Base-by-base conservation (phyloP, 345 rosid species). In the Salix koriyanagi region DNA sequence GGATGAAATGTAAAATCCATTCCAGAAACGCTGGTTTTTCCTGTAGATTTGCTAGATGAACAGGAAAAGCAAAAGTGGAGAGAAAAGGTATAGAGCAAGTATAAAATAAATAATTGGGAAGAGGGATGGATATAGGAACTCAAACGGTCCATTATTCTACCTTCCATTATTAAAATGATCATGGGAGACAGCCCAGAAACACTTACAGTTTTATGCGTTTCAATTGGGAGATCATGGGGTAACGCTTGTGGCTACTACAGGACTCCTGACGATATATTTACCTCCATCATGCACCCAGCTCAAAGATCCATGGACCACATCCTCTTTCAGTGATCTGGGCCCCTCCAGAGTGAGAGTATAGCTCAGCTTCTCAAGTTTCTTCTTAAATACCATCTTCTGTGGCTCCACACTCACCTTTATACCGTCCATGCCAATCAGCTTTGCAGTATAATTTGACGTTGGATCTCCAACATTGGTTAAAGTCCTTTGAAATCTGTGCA, bases 271-370 rank as follows among this genome's bases (percentile, higher is more conserved):
- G 32, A 70, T 39, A 67, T 87, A 83, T 52, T 85, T 81, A 2
- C 90, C 89, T 21, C 69, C 42, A 71, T 88, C 89, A 80, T 87
- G 87, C 65, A 81, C 81, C 97, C 94, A 92, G 62, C 81, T 84
- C 81, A 89, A 61, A 21, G 75, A 72, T 16, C 94, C 94, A 77
- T 86, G 76, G 48, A 85, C 50, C 70, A 82, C 86, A 2, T 41
- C 82, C 10, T 85, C 85, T 72, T 76, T 72, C 85, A 88, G 70
- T 44, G 46, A 61, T 48, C 65, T 76, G 2, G 88, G 89, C 32
- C 86, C 92, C 82, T 85, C 90, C 66, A 91, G 30, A 39, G 69
- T 83, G 5, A 92, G 82, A 76, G 73, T 87, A 71, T 83, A 92
- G 75, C 90, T 86, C 65, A 79, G 81, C 78, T 77, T 83, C 80